These are phyloP conservation scores for Fraxinus dipetala DNA, from an alignment of 305 asterid species.

Conservation along the genomic window DNA sequence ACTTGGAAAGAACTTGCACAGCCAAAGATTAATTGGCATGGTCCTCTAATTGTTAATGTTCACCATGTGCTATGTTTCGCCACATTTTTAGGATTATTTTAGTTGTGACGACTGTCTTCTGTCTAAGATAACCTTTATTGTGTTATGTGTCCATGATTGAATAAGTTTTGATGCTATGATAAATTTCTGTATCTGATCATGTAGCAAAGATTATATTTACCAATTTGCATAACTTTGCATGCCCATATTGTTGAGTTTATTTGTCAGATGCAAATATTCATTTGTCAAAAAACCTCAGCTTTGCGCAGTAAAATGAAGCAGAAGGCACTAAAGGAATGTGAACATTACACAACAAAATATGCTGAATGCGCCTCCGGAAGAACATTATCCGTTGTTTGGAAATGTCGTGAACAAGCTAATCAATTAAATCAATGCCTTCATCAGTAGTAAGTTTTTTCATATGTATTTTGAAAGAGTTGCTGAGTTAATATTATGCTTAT, in stretches of 20 bases:
- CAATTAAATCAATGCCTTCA: conserved; percentile 88
- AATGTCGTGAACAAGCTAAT: conserved; percentile 84
- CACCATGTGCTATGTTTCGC: background rate
- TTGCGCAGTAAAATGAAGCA: conserved; percentile 97
- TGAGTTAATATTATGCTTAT: background rate
- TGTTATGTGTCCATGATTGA: conserved; percentile 2
- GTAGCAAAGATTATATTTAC: background rate
- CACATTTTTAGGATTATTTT: background rate
- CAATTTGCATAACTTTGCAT: background rate
- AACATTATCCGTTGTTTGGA: conserved; percentile 83
- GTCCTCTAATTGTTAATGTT: background rate
- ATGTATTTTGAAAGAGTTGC: conserved; percentile 11
- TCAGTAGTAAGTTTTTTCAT: conserved; percentile 63
- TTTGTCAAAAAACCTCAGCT: conserved; percentile 51
- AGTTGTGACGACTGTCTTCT: conserved; percentile 2
- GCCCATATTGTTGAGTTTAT: background rate
- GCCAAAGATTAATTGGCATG: background rate
- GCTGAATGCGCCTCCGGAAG: conserved; percentile 86
- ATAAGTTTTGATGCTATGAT: background rate
- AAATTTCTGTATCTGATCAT: background rate
- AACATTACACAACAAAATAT: conserved; percentile 55
- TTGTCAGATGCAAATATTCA: conserved; percentile 20
- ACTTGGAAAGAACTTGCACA: conserved; percentile 6
- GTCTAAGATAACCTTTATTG: background rate
- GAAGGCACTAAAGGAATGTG: conserved; percentile 77